Evolutionary conservation across 2,329 filamentous ascomycete species (phyloP).

Genomic region (Emmonsiellopsis sp.): DNA sequence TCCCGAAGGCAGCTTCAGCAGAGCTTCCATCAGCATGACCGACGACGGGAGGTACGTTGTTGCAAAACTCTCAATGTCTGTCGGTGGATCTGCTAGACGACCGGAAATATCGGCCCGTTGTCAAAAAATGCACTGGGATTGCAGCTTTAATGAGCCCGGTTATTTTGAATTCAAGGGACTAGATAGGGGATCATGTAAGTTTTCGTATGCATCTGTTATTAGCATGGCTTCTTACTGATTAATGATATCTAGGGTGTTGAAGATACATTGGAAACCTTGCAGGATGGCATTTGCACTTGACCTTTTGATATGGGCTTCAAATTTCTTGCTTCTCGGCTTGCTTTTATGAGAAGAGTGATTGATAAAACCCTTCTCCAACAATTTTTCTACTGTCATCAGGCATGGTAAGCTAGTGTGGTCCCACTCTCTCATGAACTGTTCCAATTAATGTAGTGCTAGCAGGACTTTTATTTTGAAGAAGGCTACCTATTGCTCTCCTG

Average conservation of each 20-base stretch:
- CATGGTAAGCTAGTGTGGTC: conserved; percentile 32
- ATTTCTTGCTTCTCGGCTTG: conserved; percentile 8
- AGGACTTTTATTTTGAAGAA: conserved; percentile 24
- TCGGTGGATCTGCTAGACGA: conserved; percentile 1
- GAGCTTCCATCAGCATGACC: too few species aligned
- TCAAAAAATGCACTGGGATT: conserved; percentile 12
- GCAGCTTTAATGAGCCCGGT: conserved; percentile 17
- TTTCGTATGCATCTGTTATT: conserved; percentile 4
- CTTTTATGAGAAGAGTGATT: conserved; percentile 17
- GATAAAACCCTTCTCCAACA: conserved; percentile 28
- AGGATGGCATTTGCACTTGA: conserved; percentile 17
- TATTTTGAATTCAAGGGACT: conserved; percentile 22
- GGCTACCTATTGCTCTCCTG: conserved; percentile 8
- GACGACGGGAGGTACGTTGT: too few species aligned
- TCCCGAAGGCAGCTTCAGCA: too few species aligned
- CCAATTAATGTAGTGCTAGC: conserved; percentile 27
- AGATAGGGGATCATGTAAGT: conserved; percentile 33
- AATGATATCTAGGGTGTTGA: conserved; percentile 24
- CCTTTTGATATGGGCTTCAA: conserved; percentile 18
- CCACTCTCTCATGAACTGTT: conserved; percentile 33
- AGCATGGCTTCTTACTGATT: conserved; percentile 7
- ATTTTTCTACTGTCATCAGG: conserved; percentile 32
- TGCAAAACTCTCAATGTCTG: too few species aligned
- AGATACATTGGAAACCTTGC: conserved; percentile 11
- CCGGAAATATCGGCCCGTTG: conserved; percentile 9